Base-by-base conservation (phyloP, 371 early-diverging fungal species). In the Rhizopus microsporus region DNA sequence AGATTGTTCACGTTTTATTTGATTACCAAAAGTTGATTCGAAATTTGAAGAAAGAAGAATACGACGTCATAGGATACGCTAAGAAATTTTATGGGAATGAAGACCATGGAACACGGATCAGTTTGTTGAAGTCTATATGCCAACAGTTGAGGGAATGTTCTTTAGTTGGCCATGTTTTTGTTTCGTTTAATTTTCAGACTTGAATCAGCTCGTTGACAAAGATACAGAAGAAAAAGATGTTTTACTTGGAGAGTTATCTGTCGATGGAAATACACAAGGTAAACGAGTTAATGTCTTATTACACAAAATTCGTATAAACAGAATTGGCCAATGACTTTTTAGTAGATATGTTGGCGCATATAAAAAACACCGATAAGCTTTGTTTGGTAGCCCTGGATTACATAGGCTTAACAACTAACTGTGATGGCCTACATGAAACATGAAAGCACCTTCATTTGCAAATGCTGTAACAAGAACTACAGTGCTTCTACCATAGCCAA, bases 231-330 rank as follows among this genome's bases (percentile, higher is more conserved):
- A 59, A 29, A 46, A 10, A 35, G 9, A 35, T 53, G 53, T 53
- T 31, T 7, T 53, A 17, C 34, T 38, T 23, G 53, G 12, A 53
- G 30, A 46, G 34, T 48, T 59, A 39, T 23, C 10, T 39, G 59
- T 33, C 13, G 59, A 59, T 47, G 59, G 54, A 53, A 53, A 32
- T 34, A 59, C 59, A 23, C 59, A 59, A 38, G 46, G 59, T 59
- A 59, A 52, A 49, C 53, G 53, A 59, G n/a, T 47, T 17, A 38
- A 45, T 57, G 58, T 38, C 58, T 23, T 35, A 49, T 57, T 57
- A 42, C 42, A 42, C 48, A 30, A 7, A 57, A 49, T 46, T 49
- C 30, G n/a, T 23, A n/a, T n/a, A n/a, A n/a, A n/a, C n/a, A n/a
- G n/a, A n/a, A n/a, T n/a, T n/a, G 12, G 10, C 3, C 17, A 43